A percentile compares a stretch with the other conserved stretches of the same genome.
Conservation (phyloP, 495 filamentous ascomycete genomes). For the Podospora sp. region DNA sequence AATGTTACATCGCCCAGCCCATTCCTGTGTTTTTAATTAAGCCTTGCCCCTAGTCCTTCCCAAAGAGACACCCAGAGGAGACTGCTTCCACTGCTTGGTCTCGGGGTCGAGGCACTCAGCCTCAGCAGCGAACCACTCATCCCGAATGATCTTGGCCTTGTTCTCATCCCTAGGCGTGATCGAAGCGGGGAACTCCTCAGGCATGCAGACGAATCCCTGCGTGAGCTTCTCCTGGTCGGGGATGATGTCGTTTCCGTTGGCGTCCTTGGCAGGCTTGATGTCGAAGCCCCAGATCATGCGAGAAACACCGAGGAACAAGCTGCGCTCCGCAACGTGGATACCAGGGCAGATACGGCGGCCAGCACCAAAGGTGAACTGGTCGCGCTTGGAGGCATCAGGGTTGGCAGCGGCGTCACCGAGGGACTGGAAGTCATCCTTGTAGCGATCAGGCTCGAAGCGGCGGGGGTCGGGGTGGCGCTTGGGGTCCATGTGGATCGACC, state of each 20-base stretch:
- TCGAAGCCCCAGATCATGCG: slow-evolving; percentile 60
- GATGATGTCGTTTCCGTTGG: slow-evolving; percentile 38
- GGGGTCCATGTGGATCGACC: slow-evolving; percentile 48
- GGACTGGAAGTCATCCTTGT: slow-evolving; percentile 32
- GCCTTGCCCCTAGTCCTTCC: slow-evolving; percentile 25
- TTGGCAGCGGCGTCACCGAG: slow-evolving; percentile 38
- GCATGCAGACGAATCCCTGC: slow-evolving; percentile 50
- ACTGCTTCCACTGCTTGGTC: slow-evolving; percentile 35
- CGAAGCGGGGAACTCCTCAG: slow-evolving; percentile 39
- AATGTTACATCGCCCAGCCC: background rate
- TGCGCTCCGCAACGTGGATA: slow-evolving; percentile 60
- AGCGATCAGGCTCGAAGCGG: slow-evolving; percentile 40
- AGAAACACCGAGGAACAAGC: slow-evolving; percentile 53
- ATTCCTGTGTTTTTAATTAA: background rate
- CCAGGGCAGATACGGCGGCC: slow-evolving; percentile 64
- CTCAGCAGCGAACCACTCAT: slow-evolving; percentile 43
- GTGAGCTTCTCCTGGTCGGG: slow-evolving; percentile 46
- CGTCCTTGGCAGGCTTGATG: slow-evolving; percentile 38
- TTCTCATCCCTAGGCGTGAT: slow-evolving; percentile 40
- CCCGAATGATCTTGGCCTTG: slow-evolving; percentile 32
- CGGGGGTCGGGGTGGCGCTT: slow-evolving; percentile 41
- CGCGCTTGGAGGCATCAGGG: slow-evolving; percentile 41
- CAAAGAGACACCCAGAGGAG: slow-evolving; percentile 20
- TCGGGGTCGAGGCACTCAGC: slow-evolving; percentile 36
- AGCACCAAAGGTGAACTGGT: slow-evolving; percentile 58